Base-by-base conservation (phyloP, 1,284 basidiomycete species). In the Trametes pubescens region DNA sequence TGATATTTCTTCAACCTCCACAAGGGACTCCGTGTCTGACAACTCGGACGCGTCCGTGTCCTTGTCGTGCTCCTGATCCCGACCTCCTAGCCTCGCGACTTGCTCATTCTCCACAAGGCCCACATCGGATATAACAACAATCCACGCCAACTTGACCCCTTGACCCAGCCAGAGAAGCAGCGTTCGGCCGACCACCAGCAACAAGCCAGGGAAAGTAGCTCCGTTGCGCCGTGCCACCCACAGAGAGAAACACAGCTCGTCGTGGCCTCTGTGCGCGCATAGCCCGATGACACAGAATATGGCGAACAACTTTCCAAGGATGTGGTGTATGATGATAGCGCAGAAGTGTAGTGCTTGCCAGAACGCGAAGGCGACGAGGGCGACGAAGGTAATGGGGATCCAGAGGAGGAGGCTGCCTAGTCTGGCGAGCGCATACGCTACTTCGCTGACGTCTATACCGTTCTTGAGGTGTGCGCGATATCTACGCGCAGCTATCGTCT, bases 401-500 rank as follows among this genome's bases (percentile, higher is more conserved):
- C 51, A 60, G 5, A 46, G 16, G 34, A 24, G 34, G 24, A 32
- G 46, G 18, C 5, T 21, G 35, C 38, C 26, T 1, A 59, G 16
- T 1, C 13, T 2, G 14, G 4, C 21, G 24, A 43, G 13, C 0
- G 21, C 22, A 37, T 22, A 18, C n/a, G 13, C 21, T 9, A 43
- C 4, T 38, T 52, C 57, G 22, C n/a, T 46, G 2, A 8, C 2
- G 18, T 29, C 24, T 21, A 53, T 8, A 40, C 16, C 14, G 4
- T 29, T 18, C 10, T 56, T 48, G 24, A 56, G 9, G 8, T 26
- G 37, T 2, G 52, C 47, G 8, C 64, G 64, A 8, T 26, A 51
- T 26, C 34, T 11, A 13, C 67, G 62, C 2, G 62, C 67, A 1
- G 52, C 38, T n/a, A 44, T 51, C 47, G 57, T 62, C 9, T 35